phyloP scores from a whole-genome alignment of 1,284 basidiomycete species.

The Malassezia japonica region DNA sequence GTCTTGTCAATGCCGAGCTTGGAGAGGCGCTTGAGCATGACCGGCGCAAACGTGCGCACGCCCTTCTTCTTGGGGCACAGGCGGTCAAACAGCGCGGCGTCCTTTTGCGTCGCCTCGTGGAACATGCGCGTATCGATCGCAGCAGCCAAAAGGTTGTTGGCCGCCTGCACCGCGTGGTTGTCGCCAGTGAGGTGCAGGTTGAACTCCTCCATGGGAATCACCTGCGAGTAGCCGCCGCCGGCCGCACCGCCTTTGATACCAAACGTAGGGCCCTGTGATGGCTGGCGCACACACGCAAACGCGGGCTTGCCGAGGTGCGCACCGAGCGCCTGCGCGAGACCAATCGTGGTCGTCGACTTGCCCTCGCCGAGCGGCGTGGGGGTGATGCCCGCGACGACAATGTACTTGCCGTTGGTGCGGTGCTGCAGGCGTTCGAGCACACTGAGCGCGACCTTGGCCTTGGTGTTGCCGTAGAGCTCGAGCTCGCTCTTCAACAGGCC shows the following conservation, averaged over 20 bases:
- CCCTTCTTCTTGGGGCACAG: conserved; percentile 89
- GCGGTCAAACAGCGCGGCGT: conserved; percentile 86
- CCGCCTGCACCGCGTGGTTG: conserved; percentile 94
- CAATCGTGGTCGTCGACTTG: conserved; percentile 97
- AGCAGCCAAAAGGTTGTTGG: conserved; percentile 92
- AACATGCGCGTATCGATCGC: conserved; percentile 95
- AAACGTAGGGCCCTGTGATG: conserved; percentile 95
- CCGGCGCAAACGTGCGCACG: conserved; percentile 81
- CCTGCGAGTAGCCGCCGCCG: conserved; percentile 95
- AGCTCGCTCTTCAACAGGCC: conserved; percentile 78
- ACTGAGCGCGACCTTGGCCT: conserved; percentile 89
- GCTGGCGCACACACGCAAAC: conserved; percentile 97
- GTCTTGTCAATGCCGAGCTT: conserved; percentile 95
- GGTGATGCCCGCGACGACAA: conserved; percentile 93
- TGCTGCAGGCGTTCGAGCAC: conserved; percentile 75
- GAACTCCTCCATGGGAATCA: conserved; percentile 99
- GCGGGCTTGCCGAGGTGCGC: conserved; percentile 84
- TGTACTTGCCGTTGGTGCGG: conserved; percentile 89
- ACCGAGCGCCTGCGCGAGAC: conserved; percentile 89
- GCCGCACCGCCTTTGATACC: conserved; percentile 99
- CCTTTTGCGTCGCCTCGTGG: conserved; percentile 90
- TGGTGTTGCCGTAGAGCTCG: conserved; percentile 89
- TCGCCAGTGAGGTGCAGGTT: conserved; percentile 94
- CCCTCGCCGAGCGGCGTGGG: conserved; percentile 96
- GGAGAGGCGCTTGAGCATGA: conserved; percentile 88